Evolutionary conservation across 106 monocot genomes (phyloP), one percentile per base, ranked within the genome.

Genomic region (Phalaenopsis equestris): DNA sequence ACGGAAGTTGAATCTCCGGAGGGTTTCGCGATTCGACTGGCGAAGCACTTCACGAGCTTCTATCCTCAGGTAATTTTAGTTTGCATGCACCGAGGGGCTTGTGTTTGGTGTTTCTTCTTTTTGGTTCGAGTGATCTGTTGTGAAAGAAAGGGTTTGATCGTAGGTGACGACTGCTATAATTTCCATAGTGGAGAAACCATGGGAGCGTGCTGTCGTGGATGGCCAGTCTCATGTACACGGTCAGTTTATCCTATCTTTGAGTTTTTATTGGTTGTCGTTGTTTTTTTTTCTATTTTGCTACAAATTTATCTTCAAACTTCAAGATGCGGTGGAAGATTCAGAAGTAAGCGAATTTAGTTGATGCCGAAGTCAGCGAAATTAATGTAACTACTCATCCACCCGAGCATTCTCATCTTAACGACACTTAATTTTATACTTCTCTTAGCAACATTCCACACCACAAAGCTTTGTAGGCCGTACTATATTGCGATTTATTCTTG

Each of bases 171-270:
- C 74, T 61, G 89, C 92, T 6, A 80, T 83, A 19, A 75, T 97
- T 18, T 90, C 56, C 15, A 89, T 97, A 37, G 83, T 84, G 39
- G 97, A 97, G 85, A 94, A 94, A 80, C 92, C 94, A 52, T 97
- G 97, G 97, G 94, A 94, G 72, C 97, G 92, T 38, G 82, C 92
- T 46, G 57, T 45, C 36, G 83, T 94, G 3, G 87, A 86, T 36
- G 94, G 85, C 30, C 86, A 38, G 77, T 82, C 89, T 36, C 97
- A 97, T 86, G 56, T 78, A 17, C 97, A 97, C 81, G 97, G 97
- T 97, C 49, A 18, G 77, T 21, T 3, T 15, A 52, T 82, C 30
- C 41, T 24, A 37, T 81, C 38, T 67, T 19, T 67, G 12, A 45
- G 8, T 41, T 52, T 56, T 77, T 15, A 6, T 45, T 45, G 3